phyloP scores from a whole-genome alignment of 306 rosid genomes.

The Vigna nakashimae region DNA sequence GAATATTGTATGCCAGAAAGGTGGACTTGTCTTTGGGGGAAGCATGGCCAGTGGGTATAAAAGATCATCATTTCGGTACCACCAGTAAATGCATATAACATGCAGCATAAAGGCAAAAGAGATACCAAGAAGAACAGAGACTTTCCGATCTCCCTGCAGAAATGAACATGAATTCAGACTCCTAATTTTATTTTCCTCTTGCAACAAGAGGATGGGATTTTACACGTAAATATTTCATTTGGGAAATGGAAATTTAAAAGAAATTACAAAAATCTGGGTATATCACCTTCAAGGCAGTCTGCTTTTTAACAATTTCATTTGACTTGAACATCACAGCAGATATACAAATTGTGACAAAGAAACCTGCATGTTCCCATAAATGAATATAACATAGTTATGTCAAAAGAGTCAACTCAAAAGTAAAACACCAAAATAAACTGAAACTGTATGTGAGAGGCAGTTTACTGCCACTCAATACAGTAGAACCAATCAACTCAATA shows the following conservation, averaged over 20 bases:
- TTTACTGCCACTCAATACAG: neutral
- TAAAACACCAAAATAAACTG: conserved; percentile 28
- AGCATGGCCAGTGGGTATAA: conserved; percentile 74
- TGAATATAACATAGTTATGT: conserved; percentile 24
- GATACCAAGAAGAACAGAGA: conserved; percentile 58
- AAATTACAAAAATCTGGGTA: conserved; percentile 19
- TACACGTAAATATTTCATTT: conserved; percentile 24
- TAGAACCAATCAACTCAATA: conserved; percentile 19
- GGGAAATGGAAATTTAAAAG: conserved; percentile 27
- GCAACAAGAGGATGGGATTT: neutral
- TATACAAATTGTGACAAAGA: conserved; percentile 80
- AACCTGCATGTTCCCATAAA: conserved; percentile 67
- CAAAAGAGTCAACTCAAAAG: conserved; percentile 26
- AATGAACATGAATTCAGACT: conserved; percentile 47
- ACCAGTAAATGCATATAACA: conserved; percentile 79
- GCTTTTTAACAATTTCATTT: conserved; percentile 84
- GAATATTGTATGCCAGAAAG: conserved; percentile 90
- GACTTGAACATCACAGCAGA: conserved; percentile 92
- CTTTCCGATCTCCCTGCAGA: conserved; percentile 87
- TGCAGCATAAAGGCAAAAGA: conserved; percentile 69
- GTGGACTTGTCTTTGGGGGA: conserved; percentile 79
- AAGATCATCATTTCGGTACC: conserved; percentile 78
- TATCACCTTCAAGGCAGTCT: conserved; percentile 90
- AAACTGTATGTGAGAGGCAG: conserved; percentile 30
- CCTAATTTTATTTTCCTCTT: neutral